Conservation (phyloP, 805 yeast genomes). For the Blastobotrys mokoenaii region DNA sequence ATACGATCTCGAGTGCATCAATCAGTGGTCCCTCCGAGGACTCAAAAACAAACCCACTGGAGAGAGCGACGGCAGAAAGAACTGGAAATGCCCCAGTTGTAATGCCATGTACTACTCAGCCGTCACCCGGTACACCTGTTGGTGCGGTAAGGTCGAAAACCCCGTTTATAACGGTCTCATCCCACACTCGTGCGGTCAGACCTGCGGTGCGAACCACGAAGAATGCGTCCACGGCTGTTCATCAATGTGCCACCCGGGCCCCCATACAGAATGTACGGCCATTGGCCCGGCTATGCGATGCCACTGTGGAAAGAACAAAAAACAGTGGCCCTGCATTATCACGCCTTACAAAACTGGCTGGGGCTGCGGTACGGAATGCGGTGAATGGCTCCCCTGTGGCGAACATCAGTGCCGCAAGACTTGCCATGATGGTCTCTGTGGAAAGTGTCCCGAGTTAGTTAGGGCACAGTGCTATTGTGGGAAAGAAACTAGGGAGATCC, state of each 20-base stretch:
- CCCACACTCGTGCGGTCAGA: slow-evolving; percentile 87
- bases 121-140: slow-evolving; percentile 60
- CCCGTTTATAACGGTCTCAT: slow-evolving; percentile 45
- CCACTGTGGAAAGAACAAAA: slow-evolving; percentile 59
- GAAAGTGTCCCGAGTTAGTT: slow-evolving; percentile 49
- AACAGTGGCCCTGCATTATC: slow-evolving; percentile 63
- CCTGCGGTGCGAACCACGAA: slow-evolving; percentile 51
- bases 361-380: slow-evolving; percentile 58
- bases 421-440: slow-evolving; percentile 84
- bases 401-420: slow-evolving; percentile 51
- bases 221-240: slow-evolving; percentile 62
- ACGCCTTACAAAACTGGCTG: slow-evolving; percentile 62
- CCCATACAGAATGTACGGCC: slow-evolving; percentile 75
- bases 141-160: slow-evolving; percentile 77
- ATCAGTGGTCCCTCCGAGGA: slow-evolving; percentile 79
- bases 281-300: slow-evolving; percentile 65
- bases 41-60: slow-evolving; percentile 6
- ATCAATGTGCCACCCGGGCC: slow-evolving; percentile 79
- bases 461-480: slow-evolving; percentile 71
- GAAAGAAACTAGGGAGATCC: slow-evolving; percentile 25
- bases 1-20: slow-evolving; percentile 76
- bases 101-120: slow-evolving; percentile 39
- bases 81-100: slow-evolving; percentile 87
- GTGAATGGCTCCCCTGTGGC: slow-evolving; percentile 59
- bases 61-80: slow-evolving; percentile 23